phyloP scores from a whole-genome alignment of 2,329 filamentous ascomycete species.

The Pseudogymnoascus sp. region DNA sequence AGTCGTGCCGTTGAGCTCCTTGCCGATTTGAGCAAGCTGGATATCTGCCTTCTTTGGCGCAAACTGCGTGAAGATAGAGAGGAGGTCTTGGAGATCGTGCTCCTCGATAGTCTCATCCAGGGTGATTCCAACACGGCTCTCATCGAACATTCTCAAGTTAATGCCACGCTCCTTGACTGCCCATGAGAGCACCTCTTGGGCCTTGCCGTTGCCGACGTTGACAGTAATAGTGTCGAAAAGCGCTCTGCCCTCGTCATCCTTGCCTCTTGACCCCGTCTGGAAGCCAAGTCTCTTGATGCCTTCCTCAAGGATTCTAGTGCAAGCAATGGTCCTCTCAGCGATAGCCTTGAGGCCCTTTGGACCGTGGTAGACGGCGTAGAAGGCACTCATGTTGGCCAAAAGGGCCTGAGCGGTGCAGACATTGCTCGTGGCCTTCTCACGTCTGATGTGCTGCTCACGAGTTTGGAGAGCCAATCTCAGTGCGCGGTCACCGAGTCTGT shows the following conservation, averaged over 20 bases:
- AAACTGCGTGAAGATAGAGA: constrained; percentile 45
- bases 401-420: constrained; percentile 94
- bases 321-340: constrained; percentile 67
- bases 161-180: constrained; percentile 46
- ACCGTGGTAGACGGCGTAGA: constrained; percentile 92
- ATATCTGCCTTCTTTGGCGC: constrained; percentile 17
- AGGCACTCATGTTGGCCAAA: constrained; percentile 89
- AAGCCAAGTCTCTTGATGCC: constrained; percentile 57
- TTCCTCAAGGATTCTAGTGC: constrained; percentile 61
- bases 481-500: constrained; percentile 73
- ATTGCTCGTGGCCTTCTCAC: constrained; percentile 96
- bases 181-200: constrained; percentile 43
- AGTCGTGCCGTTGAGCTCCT: constrained; percentile 34
- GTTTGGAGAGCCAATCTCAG: constrained; percentile 84
- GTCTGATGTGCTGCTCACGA: constrained; percentile 88
- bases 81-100: constrained; percentile 48
- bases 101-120: constrained; percentile 66
- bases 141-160: constrained; percentile 56
- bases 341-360: constrained; percentile 76
- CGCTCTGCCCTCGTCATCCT: constrained; percentile 47
- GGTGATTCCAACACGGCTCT: constrained; percentile 62
- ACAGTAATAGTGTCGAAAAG: constrained; percentile 79
- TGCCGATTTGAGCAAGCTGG: constrained; percentile 35
- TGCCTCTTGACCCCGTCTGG: constrained; percentile 51
- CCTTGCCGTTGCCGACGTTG: constrained; percentile 43